phyloP scores from a whole-genome alignment of 129 eudicot species.

The Helichrysum umbraculigerum region DNA sequence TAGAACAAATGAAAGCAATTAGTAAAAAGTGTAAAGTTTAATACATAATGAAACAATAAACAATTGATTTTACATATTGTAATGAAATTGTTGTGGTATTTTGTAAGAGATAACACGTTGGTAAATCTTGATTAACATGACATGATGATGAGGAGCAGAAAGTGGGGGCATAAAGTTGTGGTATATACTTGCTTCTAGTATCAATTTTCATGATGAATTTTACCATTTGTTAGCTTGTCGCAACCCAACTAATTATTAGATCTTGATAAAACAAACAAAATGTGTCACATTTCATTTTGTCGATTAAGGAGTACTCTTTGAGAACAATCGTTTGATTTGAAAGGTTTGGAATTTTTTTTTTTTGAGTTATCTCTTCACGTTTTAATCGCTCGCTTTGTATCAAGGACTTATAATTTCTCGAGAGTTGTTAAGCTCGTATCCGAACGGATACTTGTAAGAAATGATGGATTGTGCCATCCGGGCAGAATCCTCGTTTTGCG shows the following conservation, averaged over 20 bases:
- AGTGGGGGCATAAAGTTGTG: slow-evolving; percentile 6
- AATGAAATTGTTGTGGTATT: background rate
- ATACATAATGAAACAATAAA: too few species aligned
- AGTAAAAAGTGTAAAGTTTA: too few species aligned
- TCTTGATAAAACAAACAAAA: background rate
- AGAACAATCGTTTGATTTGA: background rate
- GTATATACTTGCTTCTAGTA: slow-evolving; percentile 13
- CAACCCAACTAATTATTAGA: slow-evolving; percentile 12
- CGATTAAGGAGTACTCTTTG: background rate
- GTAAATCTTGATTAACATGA: background rate
- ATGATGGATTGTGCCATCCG: too few species aligned
- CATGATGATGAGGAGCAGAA: slow-evolving; percentile 4
- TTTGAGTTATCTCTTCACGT: too few species aligned
- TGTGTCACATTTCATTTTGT: background rate
- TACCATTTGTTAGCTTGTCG: slow-evolving; percentile 13
- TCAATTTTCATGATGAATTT: slow-evolving; percentile 7
- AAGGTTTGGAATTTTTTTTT: too few species aligned
- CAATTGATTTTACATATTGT: background rate
- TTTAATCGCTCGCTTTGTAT: too few species aligned
- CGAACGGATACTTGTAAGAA: too few species aligned
- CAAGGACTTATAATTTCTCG: too few species aligned
- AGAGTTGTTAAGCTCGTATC: too few species aligned
- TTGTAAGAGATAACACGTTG: background rate
- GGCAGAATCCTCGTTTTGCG: too few species aligned
- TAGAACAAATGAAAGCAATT: too few species aligned